Evolutionary conservation across 768 basidiomycete genomes (phyloP), one percentile per base, ranked within the genome.

Genomic region (Mrakia hoshinonis): DNA sequence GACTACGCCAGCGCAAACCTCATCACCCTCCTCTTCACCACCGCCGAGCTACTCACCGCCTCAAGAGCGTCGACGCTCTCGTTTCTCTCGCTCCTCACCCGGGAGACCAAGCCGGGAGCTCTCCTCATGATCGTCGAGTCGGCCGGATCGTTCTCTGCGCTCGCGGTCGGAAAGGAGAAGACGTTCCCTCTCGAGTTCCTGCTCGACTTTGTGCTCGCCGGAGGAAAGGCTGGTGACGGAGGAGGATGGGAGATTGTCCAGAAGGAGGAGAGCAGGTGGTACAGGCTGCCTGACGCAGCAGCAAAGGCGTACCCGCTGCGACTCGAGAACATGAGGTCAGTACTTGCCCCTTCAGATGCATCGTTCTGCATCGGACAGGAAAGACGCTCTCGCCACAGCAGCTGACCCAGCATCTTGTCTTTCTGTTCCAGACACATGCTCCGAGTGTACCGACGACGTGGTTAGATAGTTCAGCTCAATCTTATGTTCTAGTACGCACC

Each of bases 11-110:
- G 47, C 9, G 72, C 72, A 20, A n/a, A 68, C n/a, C 66, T 73
- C 48, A 68, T 73, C 67, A 73, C 72, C 24, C 67, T 73, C 29
- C 72, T 73, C 46, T 73, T 63, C 72, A 73, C 72, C n/a, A 73
- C 72, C 38, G 60, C 60, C 43, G 72, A 73, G 43, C 67, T 73
- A 36, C 63, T 73, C 31, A 68, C 60, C 26, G 29, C 72, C 24
- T 68, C 67, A 13, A 34, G 72, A 54, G 15, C 72, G 4, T 24
- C 31, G 1, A 73, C 72, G 24, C 60, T 73, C 49, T 58, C 55
- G 38, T 61, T 68, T 55, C 62, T 73, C 20, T 67, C 72, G 9
- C 49, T 52, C 22, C 72, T 73, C 38, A 73, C 72, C 24, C 46
- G 46, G 9, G 48, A 46, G 7, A 39, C 60, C 38, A 47, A 61